phyloP scores from a whole-genome alignment of 257 asterid genomes.

The Craterostigma plantagineum region DNA sequence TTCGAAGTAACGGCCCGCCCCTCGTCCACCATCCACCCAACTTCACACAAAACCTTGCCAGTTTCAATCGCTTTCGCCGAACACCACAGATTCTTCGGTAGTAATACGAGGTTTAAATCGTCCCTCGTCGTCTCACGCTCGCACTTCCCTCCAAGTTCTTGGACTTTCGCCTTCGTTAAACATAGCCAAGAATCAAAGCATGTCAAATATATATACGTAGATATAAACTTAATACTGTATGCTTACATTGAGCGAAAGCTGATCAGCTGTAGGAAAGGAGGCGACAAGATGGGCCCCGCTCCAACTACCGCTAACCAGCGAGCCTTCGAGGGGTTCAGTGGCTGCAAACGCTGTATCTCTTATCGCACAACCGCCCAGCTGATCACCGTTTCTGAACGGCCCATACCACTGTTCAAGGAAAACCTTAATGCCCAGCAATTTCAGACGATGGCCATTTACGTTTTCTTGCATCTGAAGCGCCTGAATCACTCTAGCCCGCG shows the following conservation, averaged over 20 bases:
- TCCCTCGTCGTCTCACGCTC: constrained; percentile 25
- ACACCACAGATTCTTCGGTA: constrained; percentile 81
- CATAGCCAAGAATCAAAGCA: too few species aligned
- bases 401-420: constrained; percentile 92
- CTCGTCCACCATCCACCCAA: constrained; percentile 59
- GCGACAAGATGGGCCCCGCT: constrained; percentile 26
- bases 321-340: constrained; percentile 32
- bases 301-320: constrained; percentile 44
- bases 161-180: constrained; percentile 12
- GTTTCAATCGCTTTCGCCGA: constrained; percentile 17
- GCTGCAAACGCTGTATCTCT: constrained; percentile 89
- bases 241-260: too few species aligned
- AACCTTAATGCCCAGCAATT: constrained; percentile 27
- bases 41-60: constrained; percentile 37
- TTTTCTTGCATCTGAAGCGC: constrained; percentile 13
- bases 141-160: constrained; percentile 22
- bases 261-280: constrained; percentile 9
- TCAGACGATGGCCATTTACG: constrained; percentile 4
- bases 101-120: constrained; percentile 24
- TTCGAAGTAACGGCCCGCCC: constrained; percentile 55
- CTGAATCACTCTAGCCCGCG: constrained; percentile 52
- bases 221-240: constrained; percentile 11
- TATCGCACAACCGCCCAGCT: constrained; percentile 81
- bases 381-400: constrained; percentile 88
- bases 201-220: not conserved